Evolutionary conservation across 768 basidiomycete genomes (phyloP).

Genomic region (Coprinopsis sp.): DNA sequence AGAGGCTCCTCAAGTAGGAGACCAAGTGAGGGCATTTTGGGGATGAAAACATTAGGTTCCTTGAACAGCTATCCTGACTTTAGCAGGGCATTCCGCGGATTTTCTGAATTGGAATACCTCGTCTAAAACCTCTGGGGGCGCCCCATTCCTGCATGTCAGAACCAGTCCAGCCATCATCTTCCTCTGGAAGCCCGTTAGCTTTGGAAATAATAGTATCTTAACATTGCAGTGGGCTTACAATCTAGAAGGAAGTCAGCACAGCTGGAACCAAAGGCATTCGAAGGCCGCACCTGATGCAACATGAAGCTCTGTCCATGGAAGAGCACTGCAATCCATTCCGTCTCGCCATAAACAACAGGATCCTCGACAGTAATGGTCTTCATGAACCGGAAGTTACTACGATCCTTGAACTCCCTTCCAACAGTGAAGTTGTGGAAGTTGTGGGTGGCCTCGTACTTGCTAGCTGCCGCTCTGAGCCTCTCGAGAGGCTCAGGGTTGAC

Average conservation of each 20-base stretch:
- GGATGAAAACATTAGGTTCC: conserved; percentile 72
- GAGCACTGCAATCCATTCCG: conserved; percentile 91
- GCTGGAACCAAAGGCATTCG: background rate
- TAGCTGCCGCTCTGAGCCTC: conserved; percentile 49
- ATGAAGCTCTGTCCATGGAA: conserved; percentile 99
- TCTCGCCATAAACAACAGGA: conserved; percentile 84
- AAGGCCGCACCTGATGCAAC: conserved; percentile 84
- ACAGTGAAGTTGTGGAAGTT: conserved; percentile 99
- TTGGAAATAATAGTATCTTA: conserved; percentile 6
- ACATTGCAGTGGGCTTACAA: conserved; percentile 34
- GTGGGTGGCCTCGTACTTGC: conserved; percentile 80
- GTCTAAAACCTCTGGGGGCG: conserved; percentile 70
- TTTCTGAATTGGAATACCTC: conserved; percentile 39
- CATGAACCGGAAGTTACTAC: conserved; percentile 83
- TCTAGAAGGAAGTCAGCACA: conserved; percentile 29
- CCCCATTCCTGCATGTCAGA: conserved; percentile 69
- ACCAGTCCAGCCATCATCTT: conserved; percentile 94
- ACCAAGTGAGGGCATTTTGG: conserved; percentile 95
- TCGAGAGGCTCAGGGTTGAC: conserved; percentile 49
- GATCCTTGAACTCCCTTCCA: conserved; percentile 77
- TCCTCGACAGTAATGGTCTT: conserved; percentile 82
- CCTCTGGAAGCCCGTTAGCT: conserved; percentile 48
- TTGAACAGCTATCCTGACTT: conserved; percentile 78
- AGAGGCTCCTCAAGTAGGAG: conserved; percentile 86
- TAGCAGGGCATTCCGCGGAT: background rate